Evolutionary conservation across 805 yeast genomes (phyloP).

Genomic region (Candida sonorensis): DNA sequence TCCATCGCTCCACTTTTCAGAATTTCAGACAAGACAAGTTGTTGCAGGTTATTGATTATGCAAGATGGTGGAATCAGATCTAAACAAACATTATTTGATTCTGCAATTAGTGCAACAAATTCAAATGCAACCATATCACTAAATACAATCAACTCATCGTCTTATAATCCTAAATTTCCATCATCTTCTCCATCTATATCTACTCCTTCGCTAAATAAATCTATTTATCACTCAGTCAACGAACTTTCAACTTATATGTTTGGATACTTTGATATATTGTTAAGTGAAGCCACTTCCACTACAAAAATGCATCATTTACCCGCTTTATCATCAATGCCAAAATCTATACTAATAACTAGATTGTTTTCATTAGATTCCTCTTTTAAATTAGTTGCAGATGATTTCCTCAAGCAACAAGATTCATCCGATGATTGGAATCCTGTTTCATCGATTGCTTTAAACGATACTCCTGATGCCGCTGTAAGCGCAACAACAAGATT

Average conservation of each 20-base stretch:
- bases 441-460: constrained; percentile 30
- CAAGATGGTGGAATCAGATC: constrained; percentile 45
- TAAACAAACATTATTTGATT: constrained; percentile 44
- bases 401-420: constrained; percentile 1
- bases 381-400: constrained; percentile 8
- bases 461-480: constrained; percentile 14
- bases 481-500: constrained; percentile 27
- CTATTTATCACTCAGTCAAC: constrained; percentile 33
- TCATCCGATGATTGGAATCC: constrained; percentile 34
- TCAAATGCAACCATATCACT: constrained; percentile 2
- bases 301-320: constrained; percentile 46
- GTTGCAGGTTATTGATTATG: constrained; percentile 38
- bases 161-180: no score
- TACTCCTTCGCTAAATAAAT: constrained; percentile 16
- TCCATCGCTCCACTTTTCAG: constrained; percentile 13
- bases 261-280: constrained; percentile 46
- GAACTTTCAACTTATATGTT: constrained; percentile 49
- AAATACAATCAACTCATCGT: not conserved
- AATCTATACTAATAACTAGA: constrained; percentile 38
- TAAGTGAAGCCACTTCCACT: constrained; percentile 35
- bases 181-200: no score
- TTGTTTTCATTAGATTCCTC: constrained; percentile 31
- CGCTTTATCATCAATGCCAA: constrained; percentile 29
- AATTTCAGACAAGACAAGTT: constrained; percentile 16
- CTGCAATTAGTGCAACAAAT: constrained; percentile 20